A percentile compares a stretch with the other conserved stretches of the same genome.
Evolutionary conservation across 306 rosid species (phyloP).

Genomic region (Casuarina glauca): DNA sequence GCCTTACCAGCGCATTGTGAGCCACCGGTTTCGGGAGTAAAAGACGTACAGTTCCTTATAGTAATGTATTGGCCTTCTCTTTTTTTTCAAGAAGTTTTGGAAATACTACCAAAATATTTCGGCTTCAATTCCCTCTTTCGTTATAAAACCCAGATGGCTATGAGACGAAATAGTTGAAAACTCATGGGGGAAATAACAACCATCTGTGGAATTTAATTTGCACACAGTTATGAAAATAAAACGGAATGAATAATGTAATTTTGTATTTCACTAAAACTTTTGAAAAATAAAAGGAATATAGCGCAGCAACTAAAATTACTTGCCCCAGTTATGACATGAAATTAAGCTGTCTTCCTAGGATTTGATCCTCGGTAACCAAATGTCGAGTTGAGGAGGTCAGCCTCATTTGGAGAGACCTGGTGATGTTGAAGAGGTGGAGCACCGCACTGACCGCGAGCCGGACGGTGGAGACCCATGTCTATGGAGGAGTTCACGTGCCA

Average conservation of each 20-base stretch:
- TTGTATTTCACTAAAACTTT: slow-evolving; percentile 9
- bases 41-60: too few species aligned
- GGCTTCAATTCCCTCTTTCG: too few species aligned
- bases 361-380: slow-evolving; percentile 31
- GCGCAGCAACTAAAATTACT: slow-evolving; percentile 38
- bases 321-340: slow-evolving; percentile 39
- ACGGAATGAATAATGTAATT: neutral
- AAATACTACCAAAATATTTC: too few species aligned
- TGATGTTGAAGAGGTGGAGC: slow-evolving; percentile 53
- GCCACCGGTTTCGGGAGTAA: too few species aligned
- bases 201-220: neutral
- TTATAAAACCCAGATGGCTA: too few species aligned
- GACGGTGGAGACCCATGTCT: slow-evolving; percentile 49
- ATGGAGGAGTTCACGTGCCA: slow-evolving; percentile 69
- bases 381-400: slow-evolving; percentile 23
- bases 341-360: slow-evolving; percentile 27
- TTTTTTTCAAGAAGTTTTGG: too few species aligned
- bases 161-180: neutral
- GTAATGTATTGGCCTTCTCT: too few species aligned
- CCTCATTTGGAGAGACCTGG: slow-evolving; percentile 53
- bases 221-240: neutral
- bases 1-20: too few species aligned
- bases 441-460: slow-evolving; percentile 26
- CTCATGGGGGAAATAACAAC: neutral
- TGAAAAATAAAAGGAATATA: slow-evolving; percentile 16